Evolutionary conservation across 2,329 filamentous ascomycete genomes (phyloP).

Genomic region (Podosphaera fusca): DNA sequence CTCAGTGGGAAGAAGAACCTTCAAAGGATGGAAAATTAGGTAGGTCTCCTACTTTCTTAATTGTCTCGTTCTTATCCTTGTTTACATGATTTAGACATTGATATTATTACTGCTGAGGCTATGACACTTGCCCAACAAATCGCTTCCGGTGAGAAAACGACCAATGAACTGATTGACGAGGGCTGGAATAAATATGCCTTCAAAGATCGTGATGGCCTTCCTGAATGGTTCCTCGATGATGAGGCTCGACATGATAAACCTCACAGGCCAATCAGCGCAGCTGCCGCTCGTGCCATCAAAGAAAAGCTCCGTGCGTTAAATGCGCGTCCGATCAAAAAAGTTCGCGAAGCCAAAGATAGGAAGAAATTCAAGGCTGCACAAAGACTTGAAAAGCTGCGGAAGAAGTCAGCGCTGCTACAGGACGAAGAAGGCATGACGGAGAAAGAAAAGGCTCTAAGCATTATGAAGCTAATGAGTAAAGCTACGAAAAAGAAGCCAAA

Average conservation of each 20-base stretch:
- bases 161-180: conserved; percentile 64
- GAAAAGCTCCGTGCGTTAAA: conserved; percentile 86
- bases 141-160: conserved; percentile 63
- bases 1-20: conserved; percentile 43
- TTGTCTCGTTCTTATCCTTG: background rate
- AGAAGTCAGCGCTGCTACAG: conserved; percentile 79
- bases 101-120: conserved; percentile 97
- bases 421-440: conserved; percentile 86
- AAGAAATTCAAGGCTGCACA: conserved; percentile 95
- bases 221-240: conserved; percentile 96
- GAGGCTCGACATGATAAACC: conserved; percentile 63
- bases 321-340: conserved; percentile 95
- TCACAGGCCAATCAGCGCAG: conserved; percentile 76
- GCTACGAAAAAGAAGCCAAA: conserved; percentile 72
- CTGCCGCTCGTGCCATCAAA: conserved; percentile 74
- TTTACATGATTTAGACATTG: conserved; percentile 41
- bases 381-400: conserved; percentile 77
- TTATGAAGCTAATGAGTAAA: conserved; percentile 58
- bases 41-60: conserved; percentile 17
- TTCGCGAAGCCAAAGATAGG: conserved; percentile 80
- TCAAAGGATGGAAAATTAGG: conserved; percentile 38
- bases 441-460: conserved; percentile 79
- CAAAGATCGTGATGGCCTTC: conserved; percentile 73
- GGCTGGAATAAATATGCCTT: conserved; percentile 84
- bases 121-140: conserved; percentile 93